Conservation (phyloP, 192 early-diverging fungal species). For the Backusella westeae region DNA sequence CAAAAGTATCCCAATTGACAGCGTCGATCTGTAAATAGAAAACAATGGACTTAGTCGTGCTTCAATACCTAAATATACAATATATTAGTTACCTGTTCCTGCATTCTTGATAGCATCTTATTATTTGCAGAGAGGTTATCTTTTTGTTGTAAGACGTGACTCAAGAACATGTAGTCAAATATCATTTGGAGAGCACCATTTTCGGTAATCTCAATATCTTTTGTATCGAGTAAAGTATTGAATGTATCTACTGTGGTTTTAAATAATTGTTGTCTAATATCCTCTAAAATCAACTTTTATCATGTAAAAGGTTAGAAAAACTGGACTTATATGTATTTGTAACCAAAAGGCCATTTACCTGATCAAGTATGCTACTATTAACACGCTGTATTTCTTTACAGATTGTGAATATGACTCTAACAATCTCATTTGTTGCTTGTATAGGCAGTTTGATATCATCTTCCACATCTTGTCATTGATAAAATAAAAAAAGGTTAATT, state of each 20-base stretch:
- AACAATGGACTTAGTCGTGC: neutral
- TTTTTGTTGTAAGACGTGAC: slow-evolving; percentile 43
- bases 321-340: neutral
- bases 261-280: neutral
- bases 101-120: neutral
- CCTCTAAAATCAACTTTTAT: slow-evolving; percentile 11
- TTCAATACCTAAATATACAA: neutral
- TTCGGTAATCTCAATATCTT: slow-evolving; percentile 34
- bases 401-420: slow-evolving; percentile 41
- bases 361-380: slow-evolving; percentile 44
- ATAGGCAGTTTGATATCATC: slow-evolving; percentile 38
- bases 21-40: slow-evolving; percentile 59
- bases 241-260: neutral
- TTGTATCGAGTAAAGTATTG: neutral
- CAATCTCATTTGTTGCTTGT: slow-evolving; percentile 39
- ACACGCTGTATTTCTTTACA: slow-evolving; percentile 45
- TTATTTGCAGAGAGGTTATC: neutral
- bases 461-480: neutral
- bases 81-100: slow-evolving; percentile 9
- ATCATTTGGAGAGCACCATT: slow-evolving; percentile 61
- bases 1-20: slow-evolving; percentile 57
- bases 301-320: neutral
- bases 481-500: neutral
- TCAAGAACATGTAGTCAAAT: slow-evolving; percentile 60
- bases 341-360: slow-evolving; percentile 34